phyloP scores from a whole-genome alignment of 2,329 filamentous ascomycete genomes.

The Penicillium sp. region DNA sequence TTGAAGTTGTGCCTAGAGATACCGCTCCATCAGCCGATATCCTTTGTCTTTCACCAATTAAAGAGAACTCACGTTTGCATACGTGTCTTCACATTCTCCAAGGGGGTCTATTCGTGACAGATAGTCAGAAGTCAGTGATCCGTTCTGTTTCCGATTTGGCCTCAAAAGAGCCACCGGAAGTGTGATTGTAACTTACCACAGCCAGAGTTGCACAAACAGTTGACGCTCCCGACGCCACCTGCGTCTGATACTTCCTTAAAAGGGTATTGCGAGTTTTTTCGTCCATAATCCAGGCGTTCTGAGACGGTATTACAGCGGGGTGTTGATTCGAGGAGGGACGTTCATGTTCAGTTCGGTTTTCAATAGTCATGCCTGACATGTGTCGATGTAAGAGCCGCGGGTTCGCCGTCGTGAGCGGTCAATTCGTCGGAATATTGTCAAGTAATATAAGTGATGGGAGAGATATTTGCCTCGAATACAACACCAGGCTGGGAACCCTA shows the following conservation, averaged over 20 bases:
- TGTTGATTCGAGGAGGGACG: constrained; percentile 34
- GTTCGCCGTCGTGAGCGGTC: neutral
- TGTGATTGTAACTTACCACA: constrained; percentile 36
- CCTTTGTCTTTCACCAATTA: neutral
- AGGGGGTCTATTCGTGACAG: constrained; percentile 37
- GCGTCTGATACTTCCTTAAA: constrained; percentile 48
- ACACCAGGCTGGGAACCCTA: constrained; percentile 47
- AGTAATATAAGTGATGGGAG: neutral
- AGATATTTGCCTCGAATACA: neutral
- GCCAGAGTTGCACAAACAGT: constrained; percentile 47
- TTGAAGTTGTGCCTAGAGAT: constrained; percentile 44
- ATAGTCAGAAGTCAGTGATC: constrained; percentile 12
- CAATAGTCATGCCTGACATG: constrained; percentile 38
- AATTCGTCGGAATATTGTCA: constrained; percentile 18
- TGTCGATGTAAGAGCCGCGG: constrained; percentile 13
- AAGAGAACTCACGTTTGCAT: constrained; percentile 47
- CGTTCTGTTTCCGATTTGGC: neutral
- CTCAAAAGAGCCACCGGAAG: neutral
- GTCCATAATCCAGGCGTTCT: constrained; percentile 38
- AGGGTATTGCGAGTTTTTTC: constrained; percentile 43
- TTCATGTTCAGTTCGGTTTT: constrained; percentile 43
- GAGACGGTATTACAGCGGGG: constrained; percentile 34
- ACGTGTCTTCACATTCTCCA: constrained; percentile 51
- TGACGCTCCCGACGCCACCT: constrained; percentile 47
- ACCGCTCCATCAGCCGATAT: constrained; percentile 2